Conservation (phyloP, 768 basidiomycete genomes). For the Boletus sp. region DNA sequence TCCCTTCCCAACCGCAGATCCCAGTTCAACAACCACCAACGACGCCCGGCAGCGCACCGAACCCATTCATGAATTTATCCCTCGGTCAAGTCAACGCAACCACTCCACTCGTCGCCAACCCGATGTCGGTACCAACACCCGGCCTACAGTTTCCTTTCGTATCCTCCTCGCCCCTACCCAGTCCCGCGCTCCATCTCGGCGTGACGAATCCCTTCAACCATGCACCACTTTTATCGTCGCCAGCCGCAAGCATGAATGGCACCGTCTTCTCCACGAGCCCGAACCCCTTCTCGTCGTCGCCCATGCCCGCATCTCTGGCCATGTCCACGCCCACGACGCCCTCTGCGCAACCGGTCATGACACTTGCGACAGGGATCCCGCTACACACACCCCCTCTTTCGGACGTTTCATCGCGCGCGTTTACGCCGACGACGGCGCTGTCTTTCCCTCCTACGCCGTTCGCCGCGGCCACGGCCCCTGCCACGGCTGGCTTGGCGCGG, state of each 20-base stretch:
- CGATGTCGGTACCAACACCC: slow-evolving; percentile 1
- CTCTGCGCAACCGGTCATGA: slow-evolving; percentile 7
- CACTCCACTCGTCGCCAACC: slow-evolving; percentile 1
- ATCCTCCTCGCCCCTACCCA: slow-evolving; percentile 3
- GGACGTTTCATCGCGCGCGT: not conserved
- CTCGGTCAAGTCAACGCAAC: slow-evolving; percentile 2
- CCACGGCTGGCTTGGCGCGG: slow-evolving; percentile 8
- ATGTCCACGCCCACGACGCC: slow-evolving; percentile 9
- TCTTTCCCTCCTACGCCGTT: slow-evolving; percentile 10
- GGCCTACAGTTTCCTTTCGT: slow-evolving; percentile 6
- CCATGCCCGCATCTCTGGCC: not conserved
- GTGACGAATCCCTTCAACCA: slow-evolving; percentile 22
- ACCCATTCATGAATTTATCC: slow-evolving; percentile 22
- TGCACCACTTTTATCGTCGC: not conserved
- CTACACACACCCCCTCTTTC: slow-evolving; percentile 2
- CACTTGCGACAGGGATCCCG: slow-evolving; percentile 1
- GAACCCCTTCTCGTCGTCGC: slow-evolving; percentile 17
- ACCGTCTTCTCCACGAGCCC: slow-evolving; percentile 1
- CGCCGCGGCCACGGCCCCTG: not conserved
- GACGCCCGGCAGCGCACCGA: slow-evolving; percentile 1
- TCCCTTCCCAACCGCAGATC: slow-evolving; percentile 16
- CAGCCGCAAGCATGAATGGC: not conserved
- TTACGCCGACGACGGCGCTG: not conserved
- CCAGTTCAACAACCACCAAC: slow-evolving; percentile 5
- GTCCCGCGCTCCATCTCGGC: slow-evolving; percentile 12